Conservation (phyloP, 768 basidiomycete species). For the Suillus subaureus region DNA sequence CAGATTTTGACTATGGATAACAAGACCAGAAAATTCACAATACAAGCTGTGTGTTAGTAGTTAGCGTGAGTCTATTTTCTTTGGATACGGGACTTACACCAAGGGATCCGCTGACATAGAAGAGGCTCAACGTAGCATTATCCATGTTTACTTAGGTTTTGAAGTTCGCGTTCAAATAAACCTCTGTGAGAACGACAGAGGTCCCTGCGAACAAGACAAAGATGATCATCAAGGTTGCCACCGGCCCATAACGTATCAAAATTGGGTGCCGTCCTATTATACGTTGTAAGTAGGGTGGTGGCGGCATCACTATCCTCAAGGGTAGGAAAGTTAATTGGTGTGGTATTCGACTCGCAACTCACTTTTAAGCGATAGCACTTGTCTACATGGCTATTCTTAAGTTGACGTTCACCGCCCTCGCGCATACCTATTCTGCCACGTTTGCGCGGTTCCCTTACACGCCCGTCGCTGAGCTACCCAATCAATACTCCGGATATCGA, state of each 20-base stretch:
- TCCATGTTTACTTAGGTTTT: conserved; percentile 4
- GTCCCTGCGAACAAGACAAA: background rate
- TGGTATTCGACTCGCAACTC: background rate
- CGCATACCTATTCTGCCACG: too few species aligned
- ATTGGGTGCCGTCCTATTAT: background rate
- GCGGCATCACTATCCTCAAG: background rate
- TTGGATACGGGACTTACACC: conserved; percentile 1
- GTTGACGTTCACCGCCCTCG: too few species aligned
- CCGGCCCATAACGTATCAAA: conserved; percentile 5
- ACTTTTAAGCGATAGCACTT: background rate
- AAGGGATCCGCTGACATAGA: background rate
- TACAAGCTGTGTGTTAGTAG: conserved; percentile 5
- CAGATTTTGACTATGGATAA: background rate
- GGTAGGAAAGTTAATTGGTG: background rate
- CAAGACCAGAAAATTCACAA: background rate
- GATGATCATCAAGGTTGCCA: background rate
- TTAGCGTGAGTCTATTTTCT: background rate
- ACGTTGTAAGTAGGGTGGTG: background rate
- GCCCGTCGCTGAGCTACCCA: too few species aligned
- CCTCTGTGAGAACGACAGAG: background rate
- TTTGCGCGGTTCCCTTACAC: too few species aligned
- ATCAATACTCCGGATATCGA: too few species aligned
- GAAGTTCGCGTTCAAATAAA: background rate
- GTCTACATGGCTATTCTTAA: too few species aligned
- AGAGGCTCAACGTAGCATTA: background rate